Base-by-base conservation (phyloP, 768 basidiomycete species). In the Suillus clintonianus region DNA sequence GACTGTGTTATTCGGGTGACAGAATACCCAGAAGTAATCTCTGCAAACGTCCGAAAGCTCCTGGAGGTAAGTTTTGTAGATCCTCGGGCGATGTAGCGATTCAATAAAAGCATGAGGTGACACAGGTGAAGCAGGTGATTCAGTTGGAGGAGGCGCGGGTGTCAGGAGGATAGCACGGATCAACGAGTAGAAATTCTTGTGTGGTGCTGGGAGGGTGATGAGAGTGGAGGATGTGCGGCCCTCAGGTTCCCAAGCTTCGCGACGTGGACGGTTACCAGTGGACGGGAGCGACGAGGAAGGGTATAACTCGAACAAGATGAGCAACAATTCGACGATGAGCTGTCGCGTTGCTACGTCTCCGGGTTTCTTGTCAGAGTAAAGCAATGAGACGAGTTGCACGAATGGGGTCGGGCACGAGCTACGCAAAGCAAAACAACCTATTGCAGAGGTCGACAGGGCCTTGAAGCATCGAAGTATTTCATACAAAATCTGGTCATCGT, bases 331-430 rank as follows among this genome's bases (percentile, higher is more conserved):
- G 48, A 92, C 79, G 42, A 99, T 96, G 61, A 98, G 85, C 70
- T 96, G 94, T 39, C 96, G 88, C 5, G 93, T 90, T 4, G 88
- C 86, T 10, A 99, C 82, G 43, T 99, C 97, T 50, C 97, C 97
- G 0, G 97, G 97, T 74, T 96, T 97, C 81, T 99, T 99, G 81
- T 99, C 97, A 4, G 95, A 97, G 76, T 94, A 99, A 2, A 99
- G 82, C 17, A 99, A 83, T 10, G 87, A 79, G 19, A 96, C 83
- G 34, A 99, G 82, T 65, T 96, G 91, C 5, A 83, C 81, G 73
- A 94, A 98, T 1, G 97, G 97, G 0, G 90, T 88, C 1, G 96
- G 95, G 63, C 91, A 91, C 36, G 89, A 90, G 69, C 87, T 89
- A n/a, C 95, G 89, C 13, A 99, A 85, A 5, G 97, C 95, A 59